phyloP scores from a whole-genome alignment of 495 filamentous ascomycete species.

The Penicillium paradoxum region DNA sequence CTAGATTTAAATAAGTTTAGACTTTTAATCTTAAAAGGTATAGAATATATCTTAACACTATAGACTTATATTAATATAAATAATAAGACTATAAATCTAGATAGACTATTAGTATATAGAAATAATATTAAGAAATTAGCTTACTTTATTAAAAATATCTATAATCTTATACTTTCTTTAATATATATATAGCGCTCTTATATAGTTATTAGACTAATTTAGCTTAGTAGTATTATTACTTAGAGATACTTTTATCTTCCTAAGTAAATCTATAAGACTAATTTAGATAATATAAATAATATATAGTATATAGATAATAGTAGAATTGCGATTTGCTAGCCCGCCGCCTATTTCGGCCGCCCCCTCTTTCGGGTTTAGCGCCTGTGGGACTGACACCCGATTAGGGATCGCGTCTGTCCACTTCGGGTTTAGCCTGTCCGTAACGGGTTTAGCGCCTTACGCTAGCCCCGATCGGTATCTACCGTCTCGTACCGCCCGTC shows the following conservation, averaged over 20 bases:
- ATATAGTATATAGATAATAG: neutral
- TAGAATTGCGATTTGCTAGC: neutral
- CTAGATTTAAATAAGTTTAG: neutral
- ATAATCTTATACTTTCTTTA: neutral
- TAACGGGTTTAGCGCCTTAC: neutral
- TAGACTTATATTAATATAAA: neutral
- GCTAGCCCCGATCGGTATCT: constrained; percentile 4
- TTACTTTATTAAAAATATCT: neutral
- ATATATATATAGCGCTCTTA: no score
- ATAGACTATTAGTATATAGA: neutral
- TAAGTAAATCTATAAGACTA: neutral
- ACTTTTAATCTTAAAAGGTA: neutral
- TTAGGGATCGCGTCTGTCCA: constrained; percentile 1
- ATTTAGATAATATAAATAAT: neutral
- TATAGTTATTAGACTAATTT: neutral
- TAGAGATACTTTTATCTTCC: neutral
- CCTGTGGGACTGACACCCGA: neutral
- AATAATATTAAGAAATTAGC: neutral
- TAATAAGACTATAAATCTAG: no score
- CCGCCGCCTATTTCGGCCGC: constrained; percentile 5
- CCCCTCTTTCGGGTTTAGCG: constrained; percentile 2
- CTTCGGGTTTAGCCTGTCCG: neutral
- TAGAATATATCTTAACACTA: neutral
- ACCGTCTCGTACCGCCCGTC: constrained; percentile 2
- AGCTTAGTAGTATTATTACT: neutral